Evolutionary conservation across 2,329 filamentous ascomycete species (phyloP), one percentile per base, ranked within the genome.

Genomic region (Cercospora sp.): DNA sequence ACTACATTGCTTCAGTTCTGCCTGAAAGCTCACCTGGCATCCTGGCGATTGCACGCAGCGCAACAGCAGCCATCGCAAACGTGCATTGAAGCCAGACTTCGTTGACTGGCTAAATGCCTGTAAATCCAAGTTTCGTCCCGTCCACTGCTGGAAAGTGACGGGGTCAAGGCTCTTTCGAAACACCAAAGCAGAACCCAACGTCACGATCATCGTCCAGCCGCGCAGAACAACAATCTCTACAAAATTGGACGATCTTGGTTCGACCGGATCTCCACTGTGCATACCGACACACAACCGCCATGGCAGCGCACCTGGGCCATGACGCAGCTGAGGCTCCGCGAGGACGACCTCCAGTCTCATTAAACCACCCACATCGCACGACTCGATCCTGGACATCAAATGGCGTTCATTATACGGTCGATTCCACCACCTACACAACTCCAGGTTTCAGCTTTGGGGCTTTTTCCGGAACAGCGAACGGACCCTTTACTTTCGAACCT

Each of bases 371-470:
- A 23, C 67, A 64, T 57, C 58, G 66, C 28, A 64, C 55, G 16
- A 65, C 66, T 13, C 70, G 71, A 62, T 75, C 74, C 26, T 76
- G 75, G 74, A 75, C 70, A n/a, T 64, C 70, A 57, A 68, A 74
- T 57, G 75, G 75, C 48, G 66, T 73, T 28, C 67, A 71, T 36
- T 74, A 75, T 63, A 76, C 72, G n/a, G 68, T 76, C 61, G 68
- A 76, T 51, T 73, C 74, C 13, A 70, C 73, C 6, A 69, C 67
- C 33, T 76, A 72, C 59, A 53, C 72, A n/a, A 68, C 67, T 55
- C 73, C 74, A 23, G 73, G 71, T 30, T 30, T 75, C 12, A 74
- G 72, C n/a, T 75, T 77, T 67, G 68, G 68, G 23, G 69, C 71
- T 7, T 72, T 71, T 65, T 70, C 72, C 36, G 70, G 73, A 31